Evolutionary conservation across 1,139 yeast species (phyloP).

Genomic region (Debaryomyces singareniensis): DNA sequence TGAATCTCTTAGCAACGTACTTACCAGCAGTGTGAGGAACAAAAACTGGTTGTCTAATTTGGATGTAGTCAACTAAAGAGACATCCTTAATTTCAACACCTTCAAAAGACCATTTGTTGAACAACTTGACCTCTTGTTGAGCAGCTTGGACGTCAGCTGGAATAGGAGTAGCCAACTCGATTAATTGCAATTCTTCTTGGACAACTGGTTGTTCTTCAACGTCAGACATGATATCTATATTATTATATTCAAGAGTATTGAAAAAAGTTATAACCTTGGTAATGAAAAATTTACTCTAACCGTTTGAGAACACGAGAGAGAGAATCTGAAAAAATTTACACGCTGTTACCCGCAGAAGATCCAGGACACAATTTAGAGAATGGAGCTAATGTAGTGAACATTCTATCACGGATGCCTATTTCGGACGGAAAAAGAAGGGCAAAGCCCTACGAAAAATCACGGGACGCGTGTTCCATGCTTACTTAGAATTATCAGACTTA

Average conservation of each 20-base stretch:
- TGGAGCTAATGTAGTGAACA: constrained; percentile 6
- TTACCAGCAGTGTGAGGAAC: constrained; percentile 99
- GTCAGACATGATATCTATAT: constrained; percentile 41
- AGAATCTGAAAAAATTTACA: constrained; percentile 4
- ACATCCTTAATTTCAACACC: constrained; percentile 97
- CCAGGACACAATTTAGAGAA: constrained; percentile 5
- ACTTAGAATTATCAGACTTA: neutral
- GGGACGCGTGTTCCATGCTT: constrained; percentile 3
- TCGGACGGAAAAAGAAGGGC: constrained; percentile 2
- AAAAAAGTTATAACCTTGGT: no score
- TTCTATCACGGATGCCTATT: constrained; percentile 7
- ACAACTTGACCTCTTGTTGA: constrained; percentile 92
- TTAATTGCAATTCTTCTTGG: constrained; percentile 72
- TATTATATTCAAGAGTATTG: constrained; percentile 1
- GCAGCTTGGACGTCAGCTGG: constrained; percentile 97
- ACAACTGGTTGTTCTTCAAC: constrained; percentile 53
- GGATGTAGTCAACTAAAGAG: constrained; percentile 97
- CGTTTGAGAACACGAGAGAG: neutral
- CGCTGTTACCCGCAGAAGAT: constrained; percentile 7
- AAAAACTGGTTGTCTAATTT: constrained; percentile 95
- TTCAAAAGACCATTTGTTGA: constrained; percentile 99
- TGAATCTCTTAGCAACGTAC: constrained; percentile 99
- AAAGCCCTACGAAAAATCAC: constrained; percentile 7
- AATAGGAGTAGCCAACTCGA: constrained; percentile 87
- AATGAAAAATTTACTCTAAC: neutral